Conservation (phyloP, 257 asterid species). For the Solanum bulbocastanum region DNA sequence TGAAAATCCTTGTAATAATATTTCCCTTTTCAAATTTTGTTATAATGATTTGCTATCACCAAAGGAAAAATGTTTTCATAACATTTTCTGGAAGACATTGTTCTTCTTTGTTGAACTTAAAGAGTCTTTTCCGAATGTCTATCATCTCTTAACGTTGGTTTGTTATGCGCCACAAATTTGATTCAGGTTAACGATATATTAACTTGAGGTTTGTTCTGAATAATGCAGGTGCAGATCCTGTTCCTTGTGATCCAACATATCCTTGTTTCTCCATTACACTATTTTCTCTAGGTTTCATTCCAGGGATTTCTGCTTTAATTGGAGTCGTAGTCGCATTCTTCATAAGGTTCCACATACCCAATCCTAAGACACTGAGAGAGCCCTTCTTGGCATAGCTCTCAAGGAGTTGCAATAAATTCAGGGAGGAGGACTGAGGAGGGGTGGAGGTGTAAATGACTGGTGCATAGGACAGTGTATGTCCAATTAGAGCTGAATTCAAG, state of each 20-base stretch:
- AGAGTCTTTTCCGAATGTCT: too few relatives aligned
- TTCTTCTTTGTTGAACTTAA: too few relatives aligned
- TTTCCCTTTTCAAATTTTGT: too few relatives aligned
- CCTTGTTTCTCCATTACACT: constrained; percentile 1
- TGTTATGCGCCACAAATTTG: background rate
- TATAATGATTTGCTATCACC: too few relatives aligned
- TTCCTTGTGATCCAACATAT: background rate
- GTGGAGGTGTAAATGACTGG: background rate
- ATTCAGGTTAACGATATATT: background rate
- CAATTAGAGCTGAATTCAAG: background rate
- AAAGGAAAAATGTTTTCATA: too few relatives aligned
- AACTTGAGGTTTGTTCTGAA: background rate
- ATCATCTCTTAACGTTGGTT: background rate
- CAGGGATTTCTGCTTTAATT: background rate
- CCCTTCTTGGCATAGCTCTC: background rate
- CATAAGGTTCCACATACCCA: background rate
- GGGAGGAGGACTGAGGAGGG: too few relatives aligned
- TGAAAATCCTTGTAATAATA: too few relatives aligned
- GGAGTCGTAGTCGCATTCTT: background rate
- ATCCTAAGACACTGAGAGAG: background rate
- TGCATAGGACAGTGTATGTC: background rate
- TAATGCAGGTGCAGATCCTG: background rate
- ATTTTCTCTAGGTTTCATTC: constrained; percentile 4
- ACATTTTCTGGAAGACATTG: too few relatives aligned
- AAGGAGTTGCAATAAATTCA: background rate